Percentiles rank a stretch among this genome's conserved stretches.
Evolutionary conservation across 1,284 basidiomycete species (phyloP).

Genomic region (Microbotryum saponariae): DNA sequence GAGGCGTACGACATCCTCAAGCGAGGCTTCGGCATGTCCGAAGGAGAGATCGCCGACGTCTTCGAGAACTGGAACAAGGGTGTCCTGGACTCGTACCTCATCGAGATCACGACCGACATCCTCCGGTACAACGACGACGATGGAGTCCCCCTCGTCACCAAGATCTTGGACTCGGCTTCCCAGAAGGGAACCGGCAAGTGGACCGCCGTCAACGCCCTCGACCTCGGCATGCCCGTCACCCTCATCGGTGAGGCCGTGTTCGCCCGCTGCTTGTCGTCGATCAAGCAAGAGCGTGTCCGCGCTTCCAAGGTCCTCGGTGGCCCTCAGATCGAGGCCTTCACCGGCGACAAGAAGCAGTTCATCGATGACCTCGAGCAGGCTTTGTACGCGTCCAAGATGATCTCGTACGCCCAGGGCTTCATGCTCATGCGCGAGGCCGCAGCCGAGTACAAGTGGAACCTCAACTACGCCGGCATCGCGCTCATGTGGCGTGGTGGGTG

Average conservation of each 20-base stretch:
- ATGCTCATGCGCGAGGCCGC: conserved; percentile 99
- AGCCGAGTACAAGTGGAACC: conserved; percentile 80
- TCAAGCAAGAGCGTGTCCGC: conserved; percentile 93
- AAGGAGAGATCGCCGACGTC: conserved; percentile 74
- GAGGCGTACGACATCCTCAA: conserved; percentile 99
- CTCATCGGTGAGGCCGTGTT: conserved; percentile 99
- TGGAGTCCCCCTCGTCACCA: conserved; percentile 78
- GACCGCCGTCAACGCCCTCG: conserved; percentile 97
- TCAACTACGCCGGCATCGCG: conserved; percentile 95
- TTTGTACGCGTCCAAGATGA: conserved; percentile 97
- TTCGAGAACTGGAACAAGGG: conserved; percentile 82
- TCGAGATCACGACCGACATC: conserved; percentile 94
- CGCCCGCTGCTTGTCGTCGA: conserved; percentile 88
- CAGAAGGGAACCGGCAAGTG: conserved; percentile 99
- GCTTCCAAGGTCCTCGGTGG: conserved; percentile 86
- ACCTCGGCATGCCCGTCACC: conserved; percentile 82
- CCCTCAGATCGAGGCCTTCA: conserved; percentile 85
- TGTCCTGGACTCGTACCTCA: conserved; percentile 98
- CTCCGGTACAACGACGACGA: conserved; percentile 95
- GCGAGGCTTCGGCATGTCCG: conserved; percentile 77
- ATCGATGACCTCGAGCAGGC: conserved; percentile 99
- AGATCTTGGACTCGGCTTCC: conserved; percentile 92
- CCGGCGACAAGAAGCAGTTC: conserved; percentile 97
- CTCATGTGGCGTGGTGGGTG: conserved; percentile 99
- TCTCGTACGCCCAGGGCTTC: conserved; percentile 98